A percentile compares a stretch with the other conserved stretches of the same genome.
Evolutionary conservation across 1,139 yeast species (phyloP).

Genomic region (Scheffersomyces illinoinensis): DNA sequence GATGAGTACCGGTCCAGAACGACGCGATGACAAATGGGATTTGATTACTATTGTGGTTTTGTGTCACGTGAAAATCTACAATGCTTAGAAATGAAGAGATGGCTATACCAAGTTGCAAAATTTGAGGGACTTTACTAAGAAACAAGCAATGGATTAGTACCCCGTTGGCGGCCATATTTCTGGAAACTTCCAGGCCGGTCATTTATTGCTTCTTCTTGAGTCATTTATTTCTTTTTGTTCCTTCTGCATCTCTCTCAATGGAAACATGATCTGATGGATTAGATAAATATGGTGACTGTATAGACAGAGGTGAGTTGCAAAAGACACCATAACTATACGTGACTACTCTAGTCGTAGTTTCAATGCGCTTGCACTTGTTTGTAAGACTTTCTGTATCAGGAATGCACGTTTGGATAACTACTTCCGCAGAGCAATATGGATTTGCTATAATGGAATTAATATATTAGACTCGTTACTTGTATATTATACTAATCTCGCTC

Average conservation of each 20-base stretch:
- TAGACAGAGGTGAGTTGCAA: neutral
- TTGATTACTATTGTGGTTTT: neutral
- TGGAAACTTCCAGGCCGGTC: neutral
- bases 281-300: neutral
- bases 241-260: neutral
- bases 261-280: neutral
- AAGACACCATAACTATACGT: too few relatives aligned
- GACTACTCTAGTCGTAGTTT: neutral
- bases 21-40: neutral
- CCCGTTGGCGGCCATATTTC: neutral
- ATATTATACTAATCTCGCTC: too few relatives aligned
- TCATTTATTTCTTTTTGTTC: neutral
- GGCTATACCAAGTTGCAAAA: neutral
- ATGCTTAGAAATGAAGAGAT: neutral
- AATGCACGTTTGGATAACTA: too few relatives aligned
- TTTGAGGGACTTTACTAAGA: neutral
- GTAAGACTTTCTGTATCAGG: too few relatives aligned
- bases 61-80: neutral
- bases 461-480: too few relatives aligned
- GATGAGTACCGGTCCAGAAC: neutral
- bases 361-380: too few relatives aligned
- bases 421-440: too few relatives aligned
- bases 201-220: neutral
- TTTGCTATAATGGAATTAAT: too few relatives aligned
- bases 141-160: neutral